Base-by-base conservation (phyloP, 1,284 basidiomycete species). In the Sporisorium exsertum region DNA sequence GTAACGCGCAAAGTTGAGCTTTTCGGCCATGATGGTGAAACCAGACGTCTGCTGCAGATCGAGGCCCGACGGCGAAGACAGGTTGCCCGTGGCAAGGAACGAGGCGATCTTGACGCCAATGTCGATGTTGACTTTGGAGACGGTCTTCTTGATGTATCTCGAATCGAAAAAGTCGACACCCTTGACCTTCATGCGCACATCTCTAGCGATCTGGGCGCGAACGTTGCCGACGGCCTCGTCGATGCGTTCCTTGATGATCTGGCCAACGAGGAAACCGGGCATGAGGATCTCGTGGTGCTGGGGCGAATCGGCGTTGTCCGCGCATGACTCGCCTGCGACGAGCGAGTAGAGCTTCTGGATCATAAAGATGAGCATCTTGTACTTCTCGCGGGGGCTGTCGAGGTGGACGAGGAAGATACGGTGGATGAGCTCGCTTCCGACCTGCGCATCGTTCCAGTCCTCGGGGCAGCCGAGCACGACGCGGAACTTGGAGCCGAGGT, bases 21-120 rank as follows among this genome's bases (percentile, higher is more conserved):
- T 99, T 87, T 99, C 97, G 3, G 96, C 97, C 50, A 99, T 93
- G 80, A 99, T 96, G 5, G 97, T 98, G 87, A 97, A 99, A 51
- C 97, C 97, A 18, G 94, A 93, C 0, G 94, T 92, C 87, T 99
- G 97, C 86, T 99, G 96, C 20, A 99, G 88, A 87, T 99, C 97
- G 60, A 99, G 91, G 71, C 97, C 97, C 0, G 94, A 92, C 0
- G 94, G 94, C 8, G 97, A 97, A 52, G 95, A 90, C 27, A 99
- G 88, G 86, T 99, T 99, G 53, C 97, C 97, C 2, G 97, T 99
- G 13, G 97, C 97, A 33, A 99, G 90, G 89, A 99, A 99, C 84
- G 96, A 96, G 22, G 93, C 89, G 81, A 99, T 88, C 83, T 92
- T 93, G 59, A 92, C 88, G 43, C 97, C 97, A 65, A 99, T 91